Conservation (phyloP, 2,329 filamentous ascomycete species). For the Apiospora koreana region DNA sequence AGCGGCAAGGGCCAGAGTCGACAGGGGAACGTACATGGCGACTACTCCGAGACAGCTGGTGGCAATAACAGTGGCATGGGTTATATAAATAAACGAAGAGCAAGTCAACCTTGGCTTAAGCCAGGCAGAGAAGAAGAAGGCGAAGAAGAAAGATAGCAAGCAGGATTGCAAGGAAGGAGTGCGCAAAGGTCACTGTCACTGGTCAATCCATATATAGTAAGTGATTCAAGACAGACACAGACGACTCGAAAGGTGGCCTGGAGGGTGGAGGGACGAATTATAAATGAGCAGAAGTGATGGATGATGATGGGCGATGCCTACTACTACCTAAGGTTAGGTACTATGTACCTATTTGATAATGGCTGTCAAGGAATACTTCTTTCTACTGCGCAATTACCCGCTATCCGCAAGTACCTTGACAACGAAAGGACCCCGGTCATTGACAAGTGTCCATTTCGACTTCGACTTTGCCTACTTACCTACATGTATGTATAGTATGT, state of each 20-base stretch:
- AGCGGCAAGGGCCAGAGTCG: slow-evolving; percentile 54
- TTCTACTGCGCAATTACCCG: too few relatives aligned
- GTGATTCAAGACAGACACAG: not conserved
- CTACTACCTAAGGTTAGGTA: too few relatives aligned
- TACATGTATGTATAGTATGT: too few relatives aligned
- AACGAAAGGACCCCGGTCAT: slow-evolving; percentile 3
- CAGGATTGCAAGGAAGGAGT: not conserved
- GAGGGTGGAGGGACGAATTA: too few relatives aligned
- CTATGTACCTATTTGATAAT: not conserved
- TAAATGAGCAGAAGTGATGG: not conserved
- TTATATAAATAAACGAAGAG: not conserved
- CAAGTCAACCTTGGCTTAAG: not conserved
- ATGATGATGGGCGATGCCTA: not conserved
- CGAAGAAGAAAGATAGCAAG: not conserved
- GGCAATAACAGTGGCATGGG: not conserved
- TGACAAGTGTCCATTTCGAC: slow-evolving; percentile 8
- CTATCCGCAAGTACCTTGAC: not conserved
- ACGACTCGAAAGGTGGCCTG: not conserved
- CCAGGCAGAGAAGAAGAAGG: not conserved
- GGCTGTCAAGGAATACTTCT: not conserved
- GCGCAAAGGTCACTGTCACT: not conserved
- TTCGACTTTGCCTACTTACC: too few relatives aligned
- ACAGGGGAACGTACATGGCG: slow-evolving; percentile 56
- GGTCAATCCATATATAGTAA: not conserved
- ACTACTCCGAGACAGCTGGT: not conserved